These are phyloP conservation scores for Phialophora verrucosa DNA, from an alignment of 2,329 filamentous ascomycete species.

Conservation along the genomic window DNA sequence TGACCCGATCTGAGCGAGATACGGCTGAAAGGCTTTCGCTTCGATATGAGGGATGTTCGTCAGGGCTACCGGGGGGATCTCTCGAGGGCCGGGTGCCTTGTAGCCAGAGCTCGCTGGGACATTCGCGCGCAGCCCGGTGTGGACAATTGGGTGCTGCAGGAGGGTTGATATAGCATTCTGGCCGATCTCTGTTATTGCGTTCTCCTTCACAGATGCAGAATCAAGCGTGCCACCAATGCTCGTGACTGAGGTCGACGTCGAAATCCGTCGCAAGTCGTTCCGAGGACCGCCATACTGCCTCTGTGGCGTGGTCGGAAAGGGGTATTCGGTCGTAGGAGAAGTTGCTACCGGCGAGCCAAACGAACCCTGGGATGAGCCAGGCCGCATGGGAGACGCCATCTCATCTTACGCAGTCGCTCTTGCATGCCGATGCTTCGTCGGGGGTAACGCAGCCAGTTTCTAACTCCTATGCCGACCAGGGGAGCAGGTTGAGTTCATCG, in stretches of 20 bases:
- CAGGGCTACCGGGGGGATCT: conserved; percentile 91
- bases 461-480: neutral
- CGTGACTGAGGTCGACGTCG: conserved; percentile 83
- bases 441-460: neutral
- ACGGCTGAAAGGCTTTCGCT: conserved; percentile 77
- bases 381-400: conserved; percentile 32
- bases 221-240: conserved; percentile 87
- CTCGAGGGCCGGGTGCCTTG: conserved; percentile 80
- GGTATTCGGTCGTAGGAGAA: conserved; percentile 31
- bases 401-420: conserved; percentile 14
- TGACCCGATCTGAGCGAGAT: conserved; percentile 81
- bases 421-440: neutral
- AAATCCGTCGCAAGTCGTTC: conserved; percentile 67
- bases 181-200: conserved; percentile 72
- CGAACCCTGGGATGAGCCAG: conserved; percentile 22
- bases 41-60: conserved; percentile 87
- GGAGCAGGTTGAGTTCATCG: neutral
- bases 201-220: conserved; percentile 58
- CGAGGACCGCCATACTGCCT: conserved; percentile 23
- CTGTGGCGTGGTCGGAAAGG: conserved; percentile 35
- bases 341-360: conserved; percentile 28
- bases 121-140: conserved; percentile 82
- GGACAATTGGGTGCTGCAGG: conserved; percentile 86
- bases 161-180: conserved; percentile 95
- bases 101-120: conserved; percentile 71